Base-by-base conservation (phyloP, 495 filamentous ascomycete species). In the Bathelium albidoporum region DNA sequence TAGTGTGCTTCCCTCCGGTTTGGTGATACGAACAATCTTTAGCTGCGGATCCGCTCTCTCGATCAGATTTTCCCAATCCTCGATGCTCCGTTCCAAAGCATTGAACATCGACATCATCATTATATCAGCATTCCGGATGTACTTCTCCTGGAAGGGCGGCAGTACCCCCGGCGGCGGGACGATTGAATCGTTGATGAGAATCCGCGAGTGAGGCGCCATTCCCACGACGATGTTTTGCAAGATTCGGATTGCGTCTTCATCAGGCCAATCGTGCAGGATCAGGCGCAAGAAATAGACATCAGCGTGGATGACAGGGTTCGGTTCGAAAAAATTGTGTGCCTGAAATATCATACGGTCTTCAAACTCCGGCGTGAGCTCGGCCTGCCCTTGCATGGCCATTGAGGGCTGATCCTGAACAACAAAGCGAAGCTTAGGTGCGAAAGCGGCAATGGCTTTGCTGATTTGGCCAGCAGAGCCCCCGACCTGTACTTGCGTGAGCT, bases 141-240 rank as follows among this genome's bases (percentile, higher is more conserved):
- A 29, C 29, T 71, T 74, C 69, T 83, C 81, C 61, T 83, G 80
- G 71, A 77, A 80, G 1, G 72, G 61, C 29, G 73, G 72, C 71
- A 80, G 73, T 18, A 70, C 67, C 5, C 73, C 77, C 0, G 76
- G 66, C 39, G 80, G 77, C 16, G 68, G 72, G 20, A 83, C 68
- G 66, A 81, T 78, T 65, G 80, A 72, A 64, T 84, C 81, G 65
- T 82, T 82, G 62, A 81, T 78, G 63, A 83, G 59, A 58, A 84
- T 70, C 52, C 75, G 36, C 2, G 67, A 58, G 1, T 32, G 44
- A 10, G 74, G 73, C 66, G 82, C 84, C 34, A 87, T 72, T 0
- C 80, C 80, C 3, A 82, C 82, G 43, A 83, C 76, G 28, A 85
- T 64, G 61, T 74, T 75, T 59, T 70, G 66, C 24, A 87, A 74